Percentiles rank a stretch among this genome's conserved stretches.
These are phyloP conservation scores for Alternaria tenuissima DNA, from an alignment of 2,329 filamentous ascomycete species.

Conservation along the genomic window DNA sequence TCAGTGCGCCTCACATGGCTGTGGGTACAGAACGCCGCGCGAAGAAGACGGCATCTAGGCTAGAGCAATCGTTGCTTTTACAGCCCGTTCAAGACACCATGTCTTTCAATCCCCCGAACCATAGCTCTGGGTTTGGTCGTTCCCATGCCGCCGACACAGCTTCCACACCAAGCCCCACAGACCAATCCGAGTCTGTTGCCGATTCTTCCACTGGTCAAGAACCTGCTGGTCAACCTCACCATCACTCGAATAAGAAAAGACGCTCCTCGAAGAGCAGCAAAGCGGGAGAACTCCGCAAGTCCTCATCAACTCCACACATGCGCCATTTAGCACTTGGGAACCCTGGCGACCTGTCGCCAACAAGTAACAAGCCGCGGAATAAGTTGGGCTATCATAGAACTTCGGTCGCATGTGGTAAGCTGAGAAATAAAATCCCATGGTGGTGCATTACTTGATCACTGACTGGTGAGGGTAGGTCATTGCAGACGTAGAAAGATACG, in stretches of 20 bases:
- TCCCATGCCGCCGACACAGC: conserved; percentile 33
- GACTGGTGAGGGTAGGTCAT: conserved; percentile 68
- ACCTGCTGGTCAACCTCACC: conserved; percentile 27
- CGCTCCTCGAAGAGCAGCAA: conserved; percentile 52
- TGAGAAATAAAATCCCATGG: background rate
- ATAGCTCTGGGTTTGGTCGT: conserved; percentile 37
- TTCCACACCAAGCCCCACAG: conserved; percentile 33
- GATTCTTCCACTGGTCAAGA: conserved; percentile 31
- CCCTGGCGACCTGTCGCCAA: conserved; percentile 55
- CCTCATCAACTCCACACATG: conserved; percentile 59
- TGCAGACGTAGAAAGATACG: conserved; percentile 93
- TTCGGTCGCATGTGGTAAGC: conserved; percentile 94
- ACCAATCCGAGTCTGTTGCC: conserved; percentile 29
- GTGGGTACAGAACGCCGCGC: conserved; percentile 47
- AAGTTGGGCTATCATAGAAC: conserved; percentile 96
- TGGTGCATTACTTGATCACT: conserved; percentile 17
- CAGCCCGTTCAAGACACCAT: conserved; percentile 45
- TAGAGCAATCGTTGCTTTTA: conserved; percentile 45
- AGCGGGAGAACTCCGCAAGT: conserved; percentile 52
- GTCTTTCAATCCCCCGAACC: conserved; percentile 44
- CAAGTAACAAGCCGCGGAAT: conserved; percentile 77
- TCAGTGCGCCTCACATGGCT: conserved; percentile 49
- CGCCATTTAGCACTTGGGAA: conserved; percentile 51
- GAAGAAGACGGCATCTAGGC: conserved; percentile 45
- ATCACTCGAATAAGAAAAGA: conserved; percentile 46